These are phyloP conservation scores for Avena insularis DNA, from an alignment of 176 grass and related monocot species.

Conservation along the genomic window DNA sequence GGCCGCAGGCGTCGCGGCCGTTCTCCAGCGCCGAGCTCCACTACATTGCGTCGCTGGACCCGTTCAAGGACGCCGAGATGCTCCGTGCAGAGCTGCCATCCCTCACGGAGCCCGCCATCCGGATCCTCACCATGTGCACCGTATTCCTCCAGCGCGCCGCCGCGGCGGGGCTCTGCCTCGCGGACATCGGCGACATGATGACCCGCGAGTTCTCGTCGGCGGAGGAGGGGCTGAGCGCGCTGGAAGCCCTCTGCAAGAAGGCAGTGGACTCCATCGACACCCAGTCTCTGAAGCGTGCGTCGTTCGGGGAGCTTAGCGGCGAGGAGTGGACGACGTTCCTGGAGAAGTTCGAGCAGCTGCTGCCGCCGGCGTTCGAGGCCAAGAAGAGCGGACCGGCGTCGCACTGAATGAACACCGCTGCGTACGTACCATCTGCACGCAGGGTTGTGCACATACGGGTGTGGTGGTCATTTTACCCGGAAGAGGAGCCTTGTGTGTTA, in stretches of 20 bases:
- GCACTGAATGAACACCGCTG: not conserved
- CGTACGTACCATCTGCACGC: conserved; percentile 2
- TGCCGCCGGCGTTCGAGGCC: conserved; percentile 65
- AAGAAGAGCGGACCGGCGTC: conserved; percentile 54
- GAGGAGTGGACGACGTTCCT: conserved; percentile 79
- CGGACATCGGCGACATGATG: conserved; percentile 95
- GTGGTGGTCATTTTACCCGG: not conserved
- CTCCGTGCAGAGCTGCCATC: conserved; percentile 68
- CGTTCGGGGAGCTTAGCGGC: conserved; percentile 65
- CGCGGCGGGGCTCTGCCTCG: conserved; percentile 72
- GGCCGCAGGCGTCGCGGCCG: conserved; percentile 73
- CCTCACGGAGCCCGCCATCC: conserved; percentile 60
- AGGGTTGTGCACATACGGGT: not conserved
- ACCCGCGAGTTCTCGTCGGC: conserved; percentile 59
- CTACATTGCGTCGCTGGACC: conserved; percentile 72
- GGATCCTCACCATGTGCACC: conserved; percentile 80
- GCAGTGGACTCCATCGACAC: conserved; percentile 40
- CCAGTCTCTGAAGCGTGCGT: conserved; percentile 50
- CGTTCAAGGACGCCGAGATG: conserved; percentile 71
- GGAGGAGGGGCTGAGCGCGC: conserved; percentile 63
- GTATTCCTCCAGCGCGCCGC: conserved; percentile 71
- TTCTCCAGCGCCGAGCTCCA: conserved; percentile 59
- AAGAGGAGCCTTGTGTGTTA: not conserved
- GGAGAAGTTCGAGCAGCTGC: conserved; percentile 72
- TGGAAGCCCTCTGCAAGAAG: conserved; percentile 74